Evolutionary conservation across 805 yeast species (phyloP), one percentile per base, ranked within the genome.

Genomic region (Lipomyces kockii): DNA sequence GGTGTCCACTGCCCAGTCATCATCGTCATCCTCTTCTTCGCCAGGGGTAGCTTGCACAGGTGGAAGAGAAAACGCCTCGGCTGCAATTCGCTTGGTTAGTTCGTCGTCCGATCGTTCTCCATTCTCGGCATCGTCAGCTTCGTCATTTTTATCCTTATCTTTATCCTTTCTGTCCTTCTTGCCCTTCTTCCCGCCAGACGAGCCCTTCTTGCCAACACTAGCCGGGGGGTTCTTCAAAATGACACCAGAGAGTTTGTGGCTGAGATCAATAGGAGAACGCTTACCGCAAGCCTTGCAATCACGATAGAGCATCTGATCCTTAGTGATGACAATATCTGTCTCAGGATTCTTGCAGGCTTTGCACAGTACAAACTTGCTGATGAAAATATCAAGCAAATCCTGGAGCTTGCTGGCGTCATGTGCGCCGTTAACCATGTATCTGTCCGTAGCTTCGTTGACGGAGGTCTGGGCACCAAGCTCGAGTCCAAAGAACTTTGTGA

Each of bases 271-370:
- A 63, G 83, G 83, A 29, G 97, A 87, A 78, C 94, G 86, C 78
- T 89, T 87, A 82, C 99, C 99, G 84, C 99, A 95, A 27, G 99
- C 99, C 79, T 95, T 95, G 84, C 99, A 95, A 80, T 95, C 98
- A 80, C 92, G 88, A 74, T 88, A 89, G 77, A 95, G 82, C 73
- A 83, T 83, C 56, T 89, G 95, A 72, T 86, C 89, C 74, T 88
- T 89, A 75, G 88, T 87, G 74, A 95, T 84, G 73, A 88, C 84
- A 77, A 93, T 88, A 78, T 92, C 98, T 29, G 99, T 95, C 82
- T 95, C 99, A 58, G 99, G 99, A 82, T 95, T 95, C 83, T 91
- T 90, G 84, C 99, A 95, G 65, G 91, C 85, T 34, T 90, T 93
- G 86, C 99, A 95, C 62, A 95, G 85, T 70, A 95, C 97, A 77